Percentiles rank a stretch among this genome's conserved stretches.
Evolutionary conservation across 2,329 filamentous ascomycete species (phyloP).

Genomic region (Chaetomiaceae sp.): DNA sequence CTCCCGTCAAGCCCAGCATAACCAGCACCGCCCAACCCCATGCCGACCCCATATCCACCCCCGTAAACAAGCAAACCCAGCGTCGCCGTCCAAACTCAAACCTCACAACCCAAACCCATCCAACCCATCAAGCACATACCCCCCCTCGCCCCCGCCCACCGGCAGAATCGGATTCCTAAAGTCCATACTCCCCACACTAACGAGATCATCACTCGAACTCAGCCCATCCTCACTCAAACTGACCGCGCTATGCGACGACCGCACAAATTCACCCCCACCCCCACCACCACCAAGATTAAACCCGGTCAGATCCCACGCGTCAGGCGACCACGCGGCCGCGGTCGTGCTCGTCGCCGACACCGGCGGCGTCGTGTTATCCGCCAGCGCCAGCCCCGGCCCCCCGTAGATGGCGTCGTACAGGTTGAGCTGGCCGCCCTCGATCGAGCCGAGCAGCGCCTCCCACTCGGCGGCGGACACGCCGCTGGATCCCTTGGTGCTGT

Average conservation of each 20-base stretch:
- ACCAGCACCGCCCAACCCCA: no score
- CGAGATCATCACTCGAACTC: conserved; percentile 48
- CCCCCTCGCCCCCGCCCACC: conserved; percentile 10
- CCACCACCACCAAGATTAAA: no score
- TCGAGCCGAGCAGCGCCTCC: conserved; percentile 72
- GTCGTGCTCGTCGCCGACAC: conserved; percentile 25
- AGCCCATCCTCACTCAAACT: conserved; percentile 54
- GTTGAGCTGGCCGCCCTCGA: conserved; percentile 74
- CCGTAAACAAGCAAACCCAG: neutral
- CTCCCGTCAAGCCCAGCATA: no score
- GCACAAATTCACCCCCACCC: conserved; percentile 41
- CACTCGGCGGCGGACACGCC: conserved; percentile 63
- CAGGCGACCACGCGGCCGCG: conserved; percentile 47
- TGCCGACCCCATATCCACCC: no score
- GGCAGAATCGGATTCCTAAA: conserved; percentile 28
- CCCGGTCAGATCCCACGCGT: conserved; percentile 48
- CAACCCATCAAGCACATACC: conserved; percentile 36
- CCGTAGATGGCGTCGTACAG: conserved; percentile 82
- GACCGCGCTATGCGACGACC: conserved; percentile 45
- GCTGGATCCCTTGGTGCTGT: no score
- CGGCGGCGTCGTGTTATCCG: conserved; percentile 42
- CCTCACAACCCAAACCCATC: conserved; percentile 19
- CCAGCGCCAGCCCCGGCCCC: conserved; percentile 41
- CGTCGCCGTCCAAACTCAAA: no score
- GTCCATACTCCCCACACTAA: conserved; percentile 39